These are phyloP conservation scores for Leccinum uliginosum DNA, from an alignment of 768 basidiomycete species.

Conservation along the genomic window DNA sequence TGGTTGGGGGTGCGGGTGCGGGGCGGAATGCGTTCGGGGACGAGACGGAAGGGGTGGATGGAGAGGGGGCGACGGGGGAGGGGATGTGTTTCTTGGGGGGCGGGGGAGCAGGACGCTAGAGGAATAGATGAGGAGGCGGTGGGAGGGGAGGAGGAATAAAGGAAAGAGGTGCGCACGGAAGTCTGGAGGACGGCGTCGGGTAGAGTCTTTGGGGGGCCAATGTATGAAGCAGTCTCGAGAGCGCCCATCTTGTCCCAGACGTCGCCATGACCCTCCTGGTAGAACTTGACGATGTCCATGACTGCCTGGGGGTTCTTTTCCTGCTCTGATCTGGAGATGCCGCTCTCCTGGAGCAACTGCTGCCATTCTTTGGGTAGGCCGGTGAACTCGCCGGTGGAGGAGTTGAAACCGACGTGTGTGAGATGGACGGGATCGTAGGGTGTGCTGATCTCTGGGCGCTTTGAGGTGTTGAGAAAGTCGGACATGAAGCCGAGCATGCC, in stretches of 20 bases:
- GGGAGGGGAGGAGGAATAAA: not conserved
- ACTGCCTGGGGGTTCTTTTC: constrained; percentile 98
- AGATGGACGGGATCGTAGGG: constrained; percentile 99
- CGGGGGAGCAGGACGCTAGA: constrained; percentile 37
- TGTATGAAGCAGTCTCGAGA: constrained; percentile 33
- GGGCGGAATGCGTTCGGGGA: constrained; percentile 60
- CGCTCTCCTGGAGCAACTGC: constrained; percentile 90
- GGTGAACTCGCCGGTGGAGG: constrained; percentile 96
- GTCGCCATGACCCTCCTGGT: constrained; percentile 81
- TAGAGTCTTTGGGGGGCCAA: constrained; percentile 24
- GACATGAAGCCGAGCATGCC: constrained; percentile 63
- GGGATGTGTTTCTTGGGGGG: constrained; percentile 39
- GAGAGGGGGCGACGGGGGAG: constrained; percentile 25
- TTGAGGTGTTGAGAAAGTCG: constrained; percentile 71
- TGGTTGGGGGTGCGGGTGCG: constrained; percentile 66
- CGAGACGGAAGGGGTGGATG: constrained; percentile 28
- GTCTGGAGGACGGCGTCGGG: constrained; percentile 52
- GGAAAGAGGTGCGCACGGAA: constrained; percentile 41
- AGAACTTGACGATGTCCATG: constrained; percentile 98
- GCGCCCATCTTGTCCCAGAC: constrained; percentile 85
- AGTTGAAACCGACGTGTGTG: constrained; percentile 99
- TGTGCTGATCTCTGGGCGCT: constrained; percentile 89
- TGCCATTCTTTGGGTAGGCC: constrained; percentile 99
- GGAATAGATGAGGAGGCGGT: not conserved
- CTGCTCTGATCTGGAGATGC: constrained; percentile 91